Conservation (phyloP, 768 basidiomycete species). For the Wakefieldia striispora region DNA sequence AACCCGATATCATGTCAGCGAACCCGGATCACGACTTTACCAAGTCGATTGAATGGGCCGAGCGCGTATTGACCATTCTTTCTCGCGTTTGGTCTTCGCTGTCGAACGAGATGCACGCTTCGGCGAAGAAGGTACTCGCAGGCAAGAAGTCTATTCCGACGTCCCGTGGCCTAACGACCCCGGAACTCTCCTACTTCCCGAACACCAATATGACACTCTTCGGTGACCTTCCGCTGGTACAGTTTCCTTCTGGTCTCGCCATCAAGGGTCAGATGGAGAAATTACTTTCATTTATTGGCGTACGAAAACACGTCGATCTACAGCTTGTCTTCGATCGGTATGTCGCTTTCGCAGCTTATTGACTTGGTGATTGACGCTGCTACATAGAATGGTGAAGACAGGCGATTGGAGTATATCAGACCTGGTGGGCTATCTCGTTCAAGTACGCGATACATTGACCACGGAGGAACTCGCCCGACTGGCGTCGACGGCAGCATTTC, state of each 20-base stretch:
- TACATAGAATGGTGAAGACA: conserved; percentile 75
- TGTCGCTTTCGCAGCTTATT: conserved; percentile 10
- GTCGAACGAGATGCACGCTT: conserved; percentile 41
- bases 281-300: conserved; percentile 69
- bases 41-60: conserved; percentile 70
- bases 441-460: conserved; percentile 64
- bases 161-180: conserved; percentile 61
- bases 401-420: conserved; percentile 89
- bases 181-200: conserved; percentile 77
- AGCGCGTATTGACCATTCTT: conserved; percentile 67
- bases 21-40: conserved; percentile 60
- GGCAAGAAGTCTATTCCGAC: conserved; percentile 50
- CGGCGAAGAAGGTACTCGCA: conserved; percentile 41
- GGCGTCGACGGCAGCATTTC: conserved; percentile 71
- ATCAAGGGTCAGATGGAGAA: conserved; percentile 75
- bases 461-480: conserved; percentile 56
- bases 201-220: conserved; percentile 75
- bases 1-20: conserved; percentile 39
- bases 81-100: conserved; percentile 73
- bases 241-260: conserved; percentile 56
- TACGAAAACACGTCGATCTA: conserved; percentile 88
- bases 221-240: conserved; percentile 81
- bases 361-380: not conserved
- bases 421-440: conserved; percentile 83
- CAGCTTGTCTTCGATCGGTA: conserved; percentile 91